Conservation (phyloP, 176 grass and related monocot genomes). For the Avena atlantica region DNA sequence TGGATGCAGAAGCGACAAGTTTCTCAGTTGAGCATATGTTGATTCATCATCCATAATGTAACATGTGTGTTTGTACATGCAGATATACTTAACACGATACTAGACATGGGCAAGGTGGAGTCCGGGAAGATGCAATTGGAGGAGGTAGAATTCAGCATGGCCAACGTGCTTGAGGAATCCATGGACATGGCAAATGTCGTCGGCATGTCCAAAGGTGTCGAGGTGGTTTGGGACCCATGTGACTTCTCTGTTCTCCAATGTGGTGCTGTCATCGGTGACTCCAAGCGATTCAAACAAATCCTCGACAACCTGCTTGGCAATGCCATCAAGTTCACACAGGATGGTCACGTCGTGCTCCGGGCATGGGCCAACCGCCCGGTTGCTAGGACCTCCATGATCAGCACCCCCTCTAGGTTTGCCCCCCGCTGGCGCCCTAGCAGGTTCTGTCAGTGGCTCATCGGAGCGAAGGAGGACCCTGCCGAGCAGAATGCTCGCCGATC, state of each 20-base stretch:
- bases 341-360: conserved; percentile 61
- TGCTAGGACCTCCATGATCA: not conserved
- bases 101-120: conserved; percentile 83
- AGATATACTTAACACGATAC: conserved; percentile 81
- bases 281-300: conserved; percentile 69
- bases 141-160: conserved; percentile 66
- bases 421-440: not conserved
- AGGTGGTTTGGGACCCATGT: conserved; percentile 88
- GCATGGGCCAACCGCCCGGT: conserved; percentile 67
- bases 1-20: not conserved
- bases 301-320: conserved; percentile 85
- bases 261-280: conserved; percentile 50
- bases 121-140: conserved; percentile 81
- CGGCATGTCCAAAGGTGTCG: conserved; percentile 56
- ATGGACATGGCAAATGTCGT: conserved; percentile 60
- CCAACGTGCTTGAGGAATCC: conserved; percentile 77
- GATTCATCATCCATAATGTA: not conserved
- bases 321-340: conserved; percentile 72
- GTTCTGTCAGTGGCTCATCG: conserved; percentile 17
- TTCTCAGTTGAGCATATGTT: not conserved
- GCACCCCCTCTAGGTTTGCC: conserved; percentile 38
- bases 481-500: not conserved
- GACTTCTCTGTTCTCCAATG: conserved; percentile 65
- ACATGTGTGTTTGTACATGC: not conserved
- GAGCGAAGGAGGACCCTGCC: not conserved